These are phyloP conservation scores for Trypethelium eluteriae DNA, from an alignment of 495 filamentous ascomycete genomes.

Conservation along the genomic window DNA sequence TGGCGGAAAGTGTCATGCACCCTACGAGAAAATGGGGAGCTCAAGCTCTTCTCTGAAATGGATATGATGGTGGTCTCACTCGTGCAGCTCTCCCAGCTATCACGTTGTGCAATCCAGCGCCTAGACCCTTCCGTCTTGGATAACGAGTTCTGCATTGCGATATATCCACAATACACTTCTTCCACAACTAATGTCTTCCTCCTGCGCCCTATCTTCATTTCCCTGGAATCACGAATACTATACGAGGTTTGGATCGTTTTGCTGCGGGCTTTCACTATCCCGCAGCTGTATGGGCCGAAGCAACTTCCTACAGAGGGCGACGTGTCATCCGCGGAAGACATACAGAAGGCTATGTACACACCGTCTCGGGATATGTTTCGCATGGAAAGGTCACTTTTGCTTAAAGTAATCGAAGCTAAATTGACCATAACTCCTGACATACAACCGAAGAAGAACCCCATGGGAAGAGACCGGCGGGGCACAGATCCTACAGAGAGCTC, in stretches of 20 bases:
- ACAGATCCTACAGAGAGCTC: conserved; percentile 13
- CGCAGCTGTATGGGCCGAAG: conserved; percentile 73
- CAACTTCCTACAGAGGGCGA: conserved; percentile 33
- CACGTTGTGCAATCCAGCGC: conserved; percentile 80
- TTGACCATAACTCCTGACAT: conserved; percentile 30
- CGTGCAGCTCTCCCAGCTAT: conserved; percentile 83
- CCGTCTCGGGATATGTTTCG: conserved; percentile 53
- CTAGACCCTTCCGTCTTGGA: conserved; percentile 87
- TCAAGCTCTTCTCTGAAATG: conserved; percentile 79
- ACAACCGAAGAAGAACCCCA: conserved; percentile 6
- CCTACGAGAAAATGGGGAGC: conserved; percentile 87
- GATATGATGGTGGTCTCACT: conserved; percentile 70
- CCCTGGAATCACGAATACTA: conserved; percentile 74
- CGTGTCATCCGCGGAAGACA: conserved; percentile 17
- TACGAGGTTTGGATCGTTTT: conserved; percentile 98
- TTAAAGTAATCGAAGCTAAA: conserved; percentile 57
- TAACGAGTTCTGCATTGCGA: conserved; percentile 88
- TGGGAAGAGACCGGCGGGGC: conserved; percentile 1
- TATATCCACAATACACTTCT: conserved; percentile 74
- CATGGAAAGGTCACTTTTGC: conserved; percentile 52
- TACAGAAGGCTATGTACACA: conserved; percentile 24
- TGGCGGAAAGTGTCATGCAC: conserved; percentile 91
- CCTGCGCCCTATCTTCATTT: conserved; percentile 70
- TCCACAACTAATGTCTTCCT: conserved; percentile 57
- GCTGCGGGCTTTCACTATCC: conserved; percentile 83